These are phyloP conservation scores for Mrakia blollopis DNA, from an alignment of 768 basidiomycete genomes.

Conservation along the genomic window DNA sequence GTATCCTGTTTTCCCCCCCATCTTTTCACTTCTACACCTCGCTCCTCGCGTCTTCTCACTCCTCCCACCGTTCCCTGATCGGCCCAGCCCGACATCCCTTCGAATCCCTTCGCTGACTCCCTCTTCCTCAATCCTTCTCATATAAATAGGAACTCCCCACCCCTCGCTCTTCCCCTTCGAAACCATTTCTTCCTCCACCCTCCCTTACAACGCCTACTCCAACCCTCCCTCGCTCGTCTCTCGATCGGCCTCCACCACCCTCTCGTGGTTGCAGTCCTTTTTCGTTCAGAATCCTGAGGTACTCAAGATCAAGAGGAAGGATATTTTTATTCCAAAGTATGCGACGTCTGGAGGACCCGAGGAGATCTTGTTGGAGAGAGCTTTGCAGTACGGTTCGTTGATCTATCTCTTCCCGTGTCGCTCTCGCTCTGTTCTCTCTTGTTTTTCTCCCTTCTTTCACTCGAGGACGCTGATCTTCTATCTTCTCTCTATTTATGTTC, in stretches of 20 bases:
- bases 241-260: neutral
- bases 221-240: constrained; percentile 3
- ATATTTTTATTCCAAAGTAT: constrained; percentile 5
- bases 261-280: neutral
- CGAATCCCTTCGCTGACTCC: neutral
- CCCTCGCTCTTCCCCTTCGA: constrained; percentile 16
- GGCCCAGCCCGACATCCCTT: neutral
- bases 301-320: constrained; percentile 18
- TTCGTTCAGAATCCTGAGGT: neutral
- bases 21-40: too few relatives aligned
- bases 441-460: neutral
- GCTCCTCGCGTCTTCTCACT: too few relatives aligned
- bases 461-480: neutral
- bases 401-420: too few relatives aligned
- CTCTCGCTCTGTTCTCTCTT: neutral
- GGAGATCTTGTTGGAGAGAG: neutral
- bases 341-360: neutral
- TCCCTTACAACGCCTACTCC: constrained; percentile 14
- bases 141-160: constrained; percentile 8
- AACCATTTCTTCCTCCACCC: neutral
- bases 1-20: too few relatives aligned
- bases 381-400: constrained; percentile 26
- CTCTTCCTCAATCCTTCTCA: neutral
- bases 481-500: neutral
- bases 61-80: neutral